Evolutionary conservation across 2,329 filamentous ascomycete species (phyloP), one percentile per base, ranked within the genome.

Genomic region (Pseudocercospora crystallina): DNA sequence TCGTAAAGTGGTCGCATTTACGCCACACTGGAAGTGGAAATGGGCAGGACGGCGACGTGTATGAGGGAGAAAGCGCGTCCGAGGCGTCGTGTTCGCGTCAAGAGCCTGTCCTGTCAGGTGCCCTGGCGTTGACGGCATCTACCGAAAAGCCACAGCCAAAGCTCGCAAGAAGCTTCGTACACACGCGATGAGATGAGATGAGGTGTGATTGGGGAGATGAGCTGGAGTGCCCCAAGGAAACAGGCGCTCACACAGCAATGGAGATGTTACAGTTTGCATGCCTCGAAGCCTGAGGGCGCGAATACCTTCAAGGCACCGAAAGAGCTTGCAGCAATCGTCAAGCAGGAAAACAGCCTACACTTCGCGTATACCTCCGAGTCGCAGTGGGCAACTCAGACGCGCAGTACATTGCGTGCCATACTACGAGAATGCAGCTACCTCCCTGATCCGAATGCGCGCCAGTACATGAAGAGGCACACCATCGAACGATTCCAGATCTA

Each of bases 401-500:
- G 72, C 20, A 76, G 79, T 61, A 67, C 82, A 39, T 72, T 81
- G 56, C 79, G 82, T 42, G 72, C 76, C 17, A 72, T 83, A 8
- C 75, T 85, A 34, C 78, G 82, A 52, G 78, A 84, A 69, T 75
- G 74, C 55, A 76, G 77, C 48, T 85, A 85, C 60, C 76, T 85
- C 34, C 81, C 83, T 26, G 81, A 85, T 61, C 72, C 77, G 1
- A 67, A 73, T 51, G 79, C 80, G 34, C 75, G 77, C 56, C 47
- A 58, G 30, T 80, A 78, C 67, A 71, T 81, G 65, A 71, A 71
- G 51, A 61, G 71, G 44, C 72, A 81, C 64, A 68, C 80, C 38
- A 54, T 77, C 31, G 56, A 62, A 32, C 72, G 77, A 54, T 84
- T 80, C 66, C 73, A 74, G 13, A 54, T 34, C 7, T 58, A 60